Base-by-base conservation (phyloP, 2,329 filamentous ascomycete species). In the Verticillium nonalfalfae region DNA sequence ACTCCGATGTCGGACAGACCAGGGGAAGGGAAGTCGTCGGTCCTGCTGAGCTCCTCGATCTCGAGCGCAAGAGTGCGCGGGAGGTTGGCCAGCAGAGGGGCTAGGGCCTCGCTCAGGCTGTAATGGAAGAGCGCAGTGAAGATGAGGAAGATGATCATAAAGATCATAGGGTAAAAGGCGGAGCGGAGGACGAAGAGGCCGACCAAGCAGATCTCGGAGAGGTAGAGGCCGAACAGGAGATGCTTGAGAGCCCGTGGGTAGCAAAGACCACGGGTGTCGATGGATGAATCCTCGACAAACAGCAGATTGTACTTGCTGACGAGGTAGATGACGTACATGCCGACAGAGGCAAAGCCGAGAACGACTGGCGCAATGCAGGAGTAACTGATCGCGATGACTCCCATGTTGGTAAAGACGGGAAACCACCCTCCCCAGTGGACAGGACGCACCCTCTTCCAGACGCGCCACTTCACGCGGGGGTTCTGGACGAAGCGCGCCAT, bases 241-340 rank as follows among this genome's bases (percentile, higher is more conserved):
- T 97, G 93, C 72, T 96, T 89, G 59, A 98, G 79, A 1, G 91
- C 93, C n/a, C 89, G 89, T 1, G 91, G 89, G 71, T 97, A 97
- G 67, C 91, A 88, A 14, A 94, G 84, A 15, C 94, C 93, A 70
- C 96, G 91, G 40, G 91, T 96, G 71, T 97, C 93, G 69, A 96
- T 88, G 62, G 85, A 78, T 9, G 90, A 86, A 71, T 96, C 90
- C 58, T 88, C 89, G 39, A 97, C 92, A 73, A 91, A 97, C 58
- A 97, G 82, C 60, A 98, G 76, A 71, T 97, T 96, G 81, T 98
- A 97, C 18, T 90, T 86, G 81, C 92, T 97, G 57, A 93, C 90
- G 59, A 94, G 79, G 72, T 96, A 96, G 75, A 97, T 93, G 52
- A 95, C 79, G 26, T 82, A 85, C 62, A 97, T 84, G 34, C 91